Base-by-base conservation (phyloP, 495 filamentous ascomycete genomes). In the Parmelia sp. region DNA sequence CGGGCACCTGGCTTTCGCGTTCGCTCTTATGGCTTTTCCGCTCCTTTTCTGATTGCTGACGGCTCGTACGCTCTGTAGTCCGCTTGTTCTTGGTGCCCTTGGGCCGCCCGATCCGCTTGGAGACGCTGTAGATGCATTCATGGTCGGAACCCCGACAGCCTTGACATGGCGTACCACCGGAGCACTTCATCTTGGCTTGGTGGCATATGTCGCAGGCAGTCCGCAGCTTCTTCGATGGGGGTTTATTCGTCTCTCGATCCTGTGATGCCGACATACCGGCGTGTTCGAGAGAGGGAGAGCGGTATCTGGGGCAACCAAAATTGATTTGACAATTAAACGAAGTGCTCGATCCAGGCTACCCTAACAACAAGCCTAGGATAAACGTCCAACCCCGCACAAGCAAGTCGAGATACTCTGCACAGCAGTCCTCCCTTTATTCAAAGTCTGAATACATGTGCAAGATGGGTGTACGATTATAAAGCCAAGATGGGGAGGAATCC, bases 201-300 rank as follows among this genome's bases (percentile, higher is more conserved):
- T 73, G 71, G 53, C 71, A 73, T 44, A 64, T 47, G 61, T 73
- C 70, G 60, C 71, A 73, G 14, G 71, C 71, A n/a, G 65, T 65
- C 23, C 71, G 69, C 29, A 74, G 66, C 27, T 68, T 68, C 27
- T 53, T 65, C 23, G 60, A 29, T 44, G n/a, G 36, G 44, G 47
- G 37, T 40, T 58, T 64, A 7, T 58, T 62, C 14, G 51, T 39
- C 14, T 68, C 63, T 42, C 58, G 61, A 27, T 47, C 51, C 33
- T 63, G 61, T 60, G 44, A 58, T 63, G 60, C 45, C 8, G 53
- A 55, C 60, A 62, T 62, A 21, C 19, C 56, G 45, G 37, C 35
- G n/a, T 29, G 23, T 62, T 42, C 7, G 2, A 62, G 33, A 14
- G 49, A 7, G 27, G 9, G 25, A 31, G 2, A 31, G 2, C 27